Evolutionary conservation across 129 eudicot species (phyloP).

Genomic region (Chrysanthemum lavandulifolium): DNA sequence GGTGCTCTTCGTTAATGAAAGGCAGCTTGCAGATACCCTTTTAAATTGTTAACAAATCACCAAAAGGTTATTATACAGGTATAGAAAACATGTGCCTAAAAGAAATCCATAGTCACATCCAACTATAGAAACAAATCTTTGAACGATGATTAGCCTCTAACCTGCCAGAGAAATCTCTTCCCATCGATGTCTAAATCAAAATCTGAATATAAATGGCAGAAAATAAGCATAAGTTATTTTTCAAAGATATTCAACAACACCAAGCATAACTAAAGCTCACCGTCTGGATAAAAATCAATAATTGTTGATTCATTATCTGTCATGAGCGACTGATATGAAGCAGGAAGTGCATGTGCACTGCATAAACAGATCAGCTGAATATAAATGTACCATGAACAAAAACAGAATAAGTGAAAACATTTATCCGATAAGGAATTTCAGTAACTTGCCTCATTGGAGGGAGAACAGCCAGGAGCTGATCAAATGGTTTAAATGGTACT

Average conservation of each 20-base stretch:
- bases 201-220: constrained; percentile 29
- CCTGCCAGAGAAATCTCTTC: constrained; percentile 63
- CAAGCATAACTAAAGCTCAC: constrained; percentile 18
- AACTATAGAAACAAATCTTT: neutral
- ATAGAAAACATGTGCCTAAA: neutral
- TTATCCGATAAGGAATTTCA: constrained; percentile 1
- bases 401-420: neutral
- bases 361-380: neutral
- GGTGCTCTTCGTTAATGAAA: constrained; percentile 51
- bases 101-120: neutral
- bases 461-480: constrained; percentile 69
- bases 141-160: constrained; percentile 7
- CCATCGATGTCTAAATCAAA: constrained; percentile 57
- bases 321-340: constrained; percentile 44
- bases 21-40: constrained; percentile 67
- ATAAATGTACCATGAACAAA: neutral
- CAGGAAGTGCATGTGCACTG: constrained; percentile 65
- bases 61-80: neutral
- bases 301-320: constrained; percentile 37
- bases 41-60: neutral
- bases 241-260: neutral
- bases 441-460: constrained; percentile 51
- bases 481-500: constrained; percentile 57
- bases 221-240: neutral
- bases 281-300: constrained; percentile 46